Conservation (phyloP, 805 yeast genomes). For the Starmera quercuum region DNA sequence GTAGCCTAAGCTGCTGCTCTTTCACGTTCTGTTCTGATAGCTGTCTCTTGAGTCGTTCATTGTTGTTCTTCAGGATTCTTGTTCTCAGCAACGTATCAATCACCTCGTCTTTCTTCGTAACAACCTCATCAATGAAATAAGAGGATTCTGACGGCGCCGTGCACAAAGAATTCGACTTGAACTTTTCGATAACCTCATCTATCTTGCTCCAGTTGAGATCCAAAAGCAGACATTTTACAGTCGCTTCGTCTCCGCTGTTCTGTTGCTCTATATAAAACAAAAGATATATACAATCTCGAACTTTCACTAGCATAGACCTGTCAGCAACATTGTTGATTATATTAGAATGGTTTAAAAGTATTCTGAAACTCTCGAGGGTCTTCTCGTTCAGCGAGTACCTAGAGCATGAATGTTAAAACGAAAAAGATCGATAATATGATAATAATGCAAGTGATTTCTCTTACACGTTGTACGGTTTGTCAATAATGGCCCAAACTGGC, state of each 20-base stretch:
- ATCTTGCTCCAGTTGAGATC: conserved; percentile 9
- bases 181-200: conserved; percentile 1
- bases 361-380: conserved; percentile 8
- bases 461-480: conserved; percentile 19
- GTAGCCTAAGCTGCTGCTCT: conserved; percentile 10
- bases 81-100: conserved; percentile 15
- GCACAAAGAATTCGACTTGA: background rate
- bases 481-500: conserved; percentile 20
- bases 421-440: no score
- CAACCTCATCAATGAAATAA: conserved; percentile 14
- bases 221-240: conserved; percentile 13
- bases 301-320: conserved; percentile 9
- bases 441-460: conserved; percentile 1
- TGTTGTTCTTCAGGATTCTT: conserved; percentile 1
- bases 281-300: conserved; percentile 6
- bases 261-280: conserved; percentile 15
- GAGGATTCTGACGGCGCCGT: background rate
- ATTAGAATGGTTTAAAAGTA: conserved; percentile 11
- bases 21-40: conserved; percentile 11
- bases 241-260: conserved; percentile 1
- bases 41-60: conserved; percentile 7
- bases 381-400: conserved; percentile 13
- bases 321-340: conserved; percentile 4
- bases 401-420: background rate
- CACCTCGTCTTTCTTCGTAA: conserved; percentile 14